Evolutionary conservation across 148 eudicot species (phyloP), one percentile per base, ranked within the genome.

Genomic region (Limonium bicolor): DNA sequence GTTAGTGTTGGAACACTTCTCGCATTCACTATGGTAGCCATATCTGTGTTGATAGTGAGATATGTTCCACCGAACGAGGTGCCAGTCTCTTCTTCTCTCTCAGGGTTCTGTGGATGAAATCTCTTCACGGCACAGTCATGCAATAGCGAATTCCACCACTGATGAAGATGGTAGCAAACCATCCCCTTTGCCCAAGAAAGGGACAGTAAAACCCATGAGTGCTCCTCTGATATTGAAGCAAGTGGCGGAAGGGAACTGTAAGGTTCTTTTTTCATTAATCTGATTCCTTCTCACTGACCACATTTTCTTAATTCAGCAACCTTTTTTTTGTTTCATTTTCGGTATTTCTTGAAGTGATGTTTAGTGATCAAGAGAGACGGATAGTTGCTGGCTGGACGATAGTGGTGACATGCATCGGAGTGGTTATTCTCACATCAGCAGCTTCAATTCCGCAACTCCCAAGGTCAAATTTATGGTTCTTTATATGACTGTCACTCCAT

Each of bases 31-130:
- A 73, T 80, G 81, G 99, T 90, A 19, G 76, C 99, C 36, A 62
- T 90, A 45, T 90, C 80, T 14, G 77, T 90, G 24, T 63, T 90
- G 39, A 85, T 90, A 59, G 63, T 90, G 18, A 63, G 99, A 66
- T 90, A 90, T 58, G 86, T 76, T 46, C 97, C 97, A 31, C 97
- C 97, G 8, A 75, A 77, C 52, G 83, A 66, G 71, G 78, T 77
- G 33, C 96, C 94, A 27, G 42, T 82, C 57, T 80, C 88, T 32
- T 48, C 88, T 24, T 87, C 96, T 10, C 68, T 82, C 20, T 44
- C 85, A 73, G 62, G 80, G 59, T 50, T 78, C 94, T n/a, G 76
- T 73, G 41, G 81, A 70, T 54, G 54, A 17, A 24, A 31, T 43
- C 9, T 17, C 48, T 2, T 25, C 27, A 24, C 20, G 48, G 15